Conservation (phyloP, 2,329 filamentous ascomycete species). For the Camillea tinctor region DNA sequence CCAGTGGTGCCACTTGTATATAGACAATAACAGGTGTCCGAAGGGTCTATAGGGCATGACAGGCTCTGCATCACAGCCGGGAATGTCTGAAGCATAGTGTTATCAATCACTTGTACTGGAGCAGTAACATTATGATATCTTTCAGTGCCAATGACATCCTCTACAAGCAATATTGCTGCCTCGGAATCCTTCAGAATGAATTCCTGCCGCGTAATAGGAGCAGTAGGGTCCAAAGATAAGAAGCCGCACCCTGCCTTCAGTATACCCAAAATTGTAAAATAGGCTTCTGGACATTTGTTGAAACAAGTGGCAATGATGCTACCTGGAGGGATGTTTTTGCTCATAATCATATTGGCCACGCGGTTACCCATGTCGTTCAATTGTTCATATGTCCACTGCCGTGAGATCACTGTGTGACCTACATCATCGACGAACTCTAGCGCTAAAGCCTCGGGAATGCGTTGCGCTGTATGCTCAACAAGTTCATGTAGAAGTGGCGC, state of each 20-base stretch:
- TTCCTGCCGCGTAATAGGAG: slow-evolving; percentile 69
- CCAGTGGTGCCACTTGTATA: slow-evolving; percentile 89
- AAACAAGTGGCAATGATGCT: slow-evolving; percentile 75
- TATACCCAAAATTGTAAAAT: slow-evolving; percentile 77
- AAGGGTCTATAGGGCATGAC: slow-evolving; percentile 39
- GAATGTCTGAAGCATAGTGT: slow-evolving; percentile 28
- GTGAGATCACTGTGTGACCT: slow-evolving; percentile 43
- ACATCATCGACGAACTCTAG: slow-evolving; percentile 72
- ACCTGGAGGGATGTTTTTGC: slow-evolving; percentile 50
- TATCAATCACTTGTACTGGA: slow-evolving; percentile 34
- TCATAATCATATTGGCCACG: slow-evolving; percentile 64
- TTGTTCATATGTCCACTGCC: slow-evolving; percentile 71
- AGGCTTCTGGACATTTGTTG: slow-evolving; percentile 81
- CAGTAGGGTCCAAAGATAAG: slow-evolving; percentile 73
- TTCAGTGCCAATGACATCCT: slow-evolving; percentile 23
- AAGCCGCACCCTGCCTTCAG: slow-evolving; percentile 81
- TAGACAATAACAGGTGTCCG: slow-evolving; percentile 74
- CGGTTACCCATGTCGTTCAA: slow-evolving; percentile 70
- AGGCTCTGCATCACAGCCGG: slow-evolving; percentile 22
- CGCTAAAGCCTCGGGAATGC: slow-evolving; percentile 60
- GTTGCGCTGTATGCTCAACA: slow-evolving; percentile 62
- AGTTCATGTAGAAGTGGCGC: slow-evolving; percentile 72
- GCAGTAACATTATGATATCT: slow-evolving; percentile 36
- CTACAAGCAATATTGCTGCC: slow-evolving; percentile 62
- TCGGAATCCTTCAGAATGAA: slow-evolving; percentile 77